Percentiles rank a stretch among this genome's conserved stretches.
These are phyloP conservation scores for Fagopyrum homotropicum DNA, from an alignment of 148 eudicot species.

Conservation along the genomic window DNA sequence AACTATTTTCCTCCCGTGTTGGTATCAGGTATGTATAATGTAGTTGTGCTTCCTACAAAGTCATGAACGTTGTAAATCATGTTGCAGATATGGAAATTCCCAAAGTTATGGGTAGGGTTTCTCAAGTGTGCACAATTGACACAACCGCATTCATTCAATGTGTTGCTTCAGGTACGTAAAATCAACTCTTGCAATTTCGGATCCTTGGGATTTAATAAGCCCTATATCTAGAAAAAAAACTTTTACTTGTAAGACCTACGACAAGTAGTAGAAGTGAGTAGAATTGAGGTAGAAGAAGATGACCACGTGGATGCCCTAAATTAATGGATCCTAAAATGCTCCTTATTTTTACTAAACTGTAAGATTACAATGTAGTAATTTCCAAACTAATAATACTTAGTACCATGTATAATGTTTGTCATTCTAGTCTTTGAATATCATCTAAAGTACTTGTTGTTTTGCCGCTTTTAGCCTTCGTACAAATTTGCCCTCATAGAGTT, in stretches of 20 bases:
- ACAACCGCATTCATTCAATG: conserved; percentile 80
- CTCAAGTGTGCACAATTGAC: conserved; percentile 85
- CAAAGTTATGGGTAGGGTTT: conserved; percentile 97
- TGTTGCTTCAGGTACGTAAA: conserved; percentile 82
- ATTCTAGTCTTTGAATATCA: no score
- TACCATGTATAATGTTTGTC: no score
- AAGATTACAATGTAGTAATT: no score
- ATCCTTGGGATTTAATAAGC: background rate
- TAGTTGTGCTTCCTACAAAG: background rate
- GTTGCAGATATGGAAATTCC: conserved; percentile 90
- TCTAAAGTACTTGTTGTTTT: no score
- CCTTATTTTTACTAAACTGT: background rate
- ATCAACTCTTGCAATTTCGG: background rate
- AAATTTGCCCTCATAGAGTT: no score
- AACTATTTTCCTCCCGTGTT: conserved; percentile 5
- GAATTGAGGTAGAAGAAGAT: background rate
- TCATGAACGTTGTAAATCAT: conserved; percentile 3
- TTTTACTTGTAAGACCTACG: background rate
- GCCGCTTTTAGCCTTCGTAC: no score
- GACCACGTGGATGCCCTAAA: background rate
- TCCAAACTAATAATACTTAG: no score
- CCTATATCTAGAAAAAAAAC: no score
- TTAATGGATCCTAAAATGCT: background rate
- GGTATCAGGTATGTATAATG: background rate
- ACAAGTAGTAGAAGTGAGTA: background rate